Evolutionary conservation across 2,329 filamentous ascomycete species (phyloP), one percentile per base, ranked within the genome.

Genomic region (Colletotrichum sp.): DNA sequence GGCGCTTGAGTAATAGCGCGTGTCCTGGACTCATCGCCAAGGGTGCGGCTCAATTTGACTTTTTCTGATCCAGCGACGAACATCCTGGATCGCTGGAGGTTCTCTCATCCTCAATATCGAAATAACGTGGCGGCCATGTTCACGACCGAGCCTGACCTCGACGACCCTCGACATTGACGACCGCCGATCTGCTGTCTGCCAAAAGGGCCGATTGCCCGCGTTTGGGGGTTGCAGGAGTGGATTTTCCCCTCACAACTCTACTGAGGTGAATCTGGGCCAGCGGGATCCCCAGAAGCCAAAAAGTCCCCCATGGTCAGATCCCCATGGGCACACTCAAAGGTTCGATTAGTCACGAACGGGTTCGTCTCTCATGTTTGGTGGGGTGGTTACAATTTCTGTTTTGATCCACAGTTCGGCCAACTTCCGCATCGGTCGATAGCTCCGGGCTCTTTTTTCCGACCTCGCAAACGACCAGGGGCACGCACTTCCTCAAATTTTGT

Each of bases 211-310:
- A 71, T 64, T 65, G 68, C 68, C 39, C 60, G 16, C 30, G 43
- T 34, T 64, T 26, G 28, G 43, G 57, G 32, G 7, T 12, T 67
- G 39, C n/a, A 64, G 48, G 39, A 36, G 74, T 67, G 69, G 73
- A 32, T 36, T 73, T 73, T 12, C 74, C 59, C 74, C 71, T 65
- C 64, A 73, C n/a, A 57, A 61, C 28, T 48, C 39, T 65, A n/a
- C n/a, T 57, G 32, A 10, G 12, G 48, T 24, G 32, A 34, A 48
- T 60, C 64, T 73, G 34, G 70, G 21, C 73, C 73, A 65, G 64
- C 73, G 73, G 73, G 74, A 69, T 73, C 70, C 67, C 60, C 72
- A 75, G 74, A 68, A 68, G 70, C 59, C 64, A 60, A 75, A 68
- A 55, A 24, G n/a, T 39, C 57, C 73, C 70, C 70, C 70, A 68